Evolutionary conservation across 1,284 basidiomycete species (phyloP), one percentile per base, ranked within the genome.

Genomic region (Puccinia hordei): DNA sequence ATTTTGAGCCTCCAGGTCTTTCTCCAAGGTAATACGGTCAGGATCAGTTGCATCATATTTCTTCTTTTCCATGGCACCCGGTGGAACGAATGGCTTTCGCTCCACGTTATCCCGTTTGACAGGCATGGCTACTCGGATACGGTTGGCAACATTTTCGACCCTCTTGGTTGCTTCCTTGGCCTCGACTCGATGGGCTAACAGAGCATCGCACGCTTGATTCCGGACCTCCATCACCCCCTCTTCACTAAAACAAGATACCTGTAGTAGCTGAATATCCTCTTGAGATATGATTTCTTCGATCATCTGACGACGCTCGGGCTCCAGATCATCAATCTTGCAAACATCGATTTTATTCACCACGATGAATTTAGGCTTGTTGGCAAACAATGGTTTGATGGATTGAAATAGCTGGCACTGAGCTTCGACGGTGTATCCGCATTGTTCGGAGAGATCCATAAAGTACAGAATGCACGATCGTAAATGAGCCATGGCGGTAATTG

Each of bases 301-400:
- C 81, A 93, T 89, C 0, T 90, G 88, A 69, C 90, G 91, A 82
- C 90, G 90, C 82, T 93, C 92, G 4, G 90, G 87, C 13, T 89
- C 86, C 35, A 97, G 89, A 84, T 97, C 94, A 73, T 92, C 90
- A 8, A 95, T 89, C 66, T 93, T 91, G 82, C 89, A 91, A 79
- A 97, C 91, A 85, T 98, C 95, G 83, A 94, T 92, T 89, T 98
- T 98, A 90, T 98, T 98, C 86, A 97, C 91, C 82, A 97, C 94
- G 51, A 98, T 90, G 79, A 97, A 85, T 72, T 91, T 92, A 46
- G 95, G 95, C 87, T 97, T 98, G 85, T 92, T 92, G 79, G 89
- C 88, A 87, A 98, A 98, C 73, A 98, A 89, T 46, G 95, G 95
- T 87, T 96, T 97, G 88, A 98, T 97, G 72, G 95, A 97, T 86